Evolutionary conservation across 768 basidiomycete species (phyloP), one percentile per base, ranked within the genome.

Genomic region (Amanita subjunquillea): DNA sequence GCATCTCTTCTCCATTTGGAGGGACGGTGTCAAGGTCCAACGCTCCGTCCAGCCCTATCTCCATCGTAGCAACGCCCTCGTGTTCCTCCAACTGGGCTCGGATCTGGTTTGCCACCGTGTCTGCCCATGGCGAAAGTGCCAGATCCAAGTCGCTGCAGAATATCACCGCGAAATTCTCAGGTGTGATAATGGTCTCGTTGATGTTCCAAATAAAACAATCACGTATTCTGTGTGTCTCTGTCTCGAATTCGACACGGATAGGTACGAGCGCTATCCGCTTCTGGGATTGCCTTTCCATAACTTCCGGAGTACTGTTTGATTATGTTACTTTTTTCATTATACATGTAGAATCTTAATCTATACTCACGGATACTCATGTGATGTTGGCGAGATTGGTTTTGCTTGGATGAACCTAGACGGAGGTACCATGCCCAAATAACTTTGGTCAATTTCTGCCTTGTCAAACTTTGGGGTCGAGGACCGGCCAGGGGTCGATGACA

Each of bases 141-240:
- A 99, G 74, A 54, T 91, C 89, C 42, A 97, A 75, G 68, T 99
- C 96, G 30, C 77, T 71, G 65, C 92, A 95, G 66, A 98, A 94
- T 27, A 83, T 84, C 49, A 70, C 75, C 3, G 95, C 93, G 57
- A 99, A 99, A 1, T 72, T 72, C 53, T 89, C 84, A 0, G 95
- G 93, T 23, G 82, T 85, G 59, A 95, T 83, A 56, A 90, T 69
- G n/a, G 73, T 70, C 69, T 98, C 95, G 63, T 91, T 82, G 43
- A 93, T 67, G 61, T 98, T 96, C 96, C 96, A 99, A 9, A 91
- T 79, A 65, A 99, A 98, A 61, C 86, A 87, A 62, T 99, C 96
- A 39, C 94, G 85, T 64, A 99, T 81, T 60, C 94, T 76, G 62
- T 90, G 89, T 0, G 87, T 87, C 9, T 91, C 90, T 9, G 87